Conservation (phyloP, 163 green algal genomes). For the Chlamydomonas reinhardtii region DNA sequence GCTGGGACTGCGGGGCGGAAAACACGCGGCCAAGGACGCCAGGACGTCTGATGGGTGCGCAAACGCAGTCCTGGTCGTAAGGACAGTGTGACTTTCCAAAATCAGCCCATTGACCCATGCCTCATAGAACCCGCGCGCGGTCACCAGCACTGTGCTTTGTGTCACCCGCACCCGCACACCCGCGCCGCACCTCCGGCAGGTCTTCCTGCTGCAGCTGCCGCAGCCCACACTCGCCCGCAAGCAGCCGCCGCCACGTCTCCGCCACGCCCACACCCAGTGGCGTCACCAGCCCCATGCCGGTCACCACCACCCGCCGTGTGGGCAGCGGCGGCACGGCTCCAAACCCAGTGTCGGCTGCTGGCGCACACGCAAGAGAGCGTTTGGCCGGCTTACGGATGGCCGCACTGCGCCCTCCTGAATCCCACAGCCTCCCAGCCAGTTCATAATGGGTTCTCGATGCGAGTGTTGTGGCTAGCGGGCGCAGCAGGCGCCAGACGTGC, state of each 20-base stretch:
- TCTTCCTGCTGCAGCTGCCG: slow-evolving; percentile 74
- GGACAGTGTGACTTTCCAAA: no score
- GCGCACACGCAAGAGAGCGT: background rate
- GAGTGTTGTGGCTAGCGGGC: no score
- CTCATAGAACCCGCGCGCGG: no score
- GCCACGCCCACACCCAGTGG: slow-evolving; percentile 79
- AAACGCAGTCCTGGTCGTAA: no score
- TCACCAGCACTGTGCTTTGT: no score
- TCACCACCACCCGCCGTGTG: slow-evolving; percentile 86
- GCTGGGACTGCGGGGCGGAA: slow-evolving; percentile 65
- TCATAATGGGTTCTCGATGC: background rate
- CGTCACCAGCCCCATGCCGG: slow-evolving; percentile 90
- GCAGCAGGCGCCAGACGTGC: no score
- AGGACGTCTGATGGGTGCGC: no score
- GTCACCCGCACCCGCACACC: no score
- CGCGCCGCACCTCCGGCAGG: slow-evolving; percentile 74
- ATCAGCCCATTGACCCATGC: no score
- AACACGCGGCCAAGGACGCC: no score
- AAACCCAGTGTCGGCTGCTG: slow-evolving; percentile 36
- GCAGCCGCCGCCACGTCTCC: slow-evolving; percentile 76
- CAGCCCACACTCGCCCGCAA: slow-evolving; percentile 77
- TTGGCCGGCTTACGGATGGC: no score
- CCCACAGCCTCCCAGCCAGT: background rate
- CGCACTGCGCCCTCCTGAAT: no score
- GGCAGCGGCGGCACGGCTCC: slow-evolving; percentile 52